Conservation (phyloP, 179 eudicot species). For the Nepenthes alata region DNA sequence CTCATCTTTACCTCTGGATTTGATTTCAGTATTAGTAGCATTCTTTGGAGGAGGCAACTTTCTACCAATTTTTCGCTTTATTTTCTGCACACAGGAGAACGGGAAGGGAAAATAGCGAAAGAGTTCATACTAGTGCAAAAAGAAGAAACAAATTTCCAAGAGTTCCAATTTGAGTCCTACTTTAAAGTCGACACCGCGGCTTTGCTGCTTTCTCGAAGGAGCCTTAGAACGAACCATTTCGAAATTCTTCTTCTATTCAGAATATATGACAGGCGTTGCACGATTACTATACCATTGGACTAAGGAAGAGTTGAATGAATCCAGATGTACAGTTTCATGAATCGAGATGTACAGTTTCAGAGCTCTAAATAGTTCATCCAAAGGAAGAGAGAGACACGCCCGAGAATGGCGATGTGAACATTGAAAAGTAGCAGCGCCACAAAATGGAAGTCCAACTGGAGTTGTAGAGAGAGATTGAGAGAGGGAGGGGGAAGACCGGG, state of each 20-base stretch:
- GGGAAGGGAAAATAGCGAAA: constrained; percentile 5
- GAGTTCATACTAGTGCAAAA: background rate
- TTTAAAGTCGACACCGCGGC: constrained; percentile 79
- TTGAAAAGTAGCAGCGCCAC: no score
- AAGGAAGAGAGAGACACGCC: no score
- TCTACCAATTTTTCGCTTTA: constrained; percentile 67
- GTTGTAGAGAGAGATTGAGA: no score
- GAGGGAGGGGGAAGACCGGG: no score
- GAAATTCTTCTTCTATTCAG: background rate
- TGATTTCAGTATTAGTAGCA: constrained; percentile 72
- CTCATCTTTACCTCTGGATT: constrained; percentile 45
- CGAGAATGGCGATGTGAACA: no score
- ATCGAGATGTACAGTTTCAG: no score
- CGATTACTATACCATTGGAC: no score
- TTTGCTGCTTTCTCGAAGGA: constrained; percentile 44
- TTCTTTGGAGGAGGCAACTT: constrained; percentile 85
- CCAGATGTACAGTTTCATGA: no score
- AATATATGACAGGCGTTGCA: no score
- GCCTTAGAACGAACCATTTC: constrained; percentile 36
- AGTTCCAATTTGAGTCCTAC: constrained; percentile 14
- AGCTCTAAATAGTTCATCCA: no score
- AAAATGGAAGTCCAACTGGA: no score
- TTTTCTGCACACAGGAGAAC: constrained; percentile 43
- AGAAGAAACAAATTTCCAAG: background rate
- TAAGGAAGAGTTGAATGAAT: no score